Evolutionary conservation across 305 asterid species (phyloP).

Genomic region (Fraxinus paxiana): DNA sequence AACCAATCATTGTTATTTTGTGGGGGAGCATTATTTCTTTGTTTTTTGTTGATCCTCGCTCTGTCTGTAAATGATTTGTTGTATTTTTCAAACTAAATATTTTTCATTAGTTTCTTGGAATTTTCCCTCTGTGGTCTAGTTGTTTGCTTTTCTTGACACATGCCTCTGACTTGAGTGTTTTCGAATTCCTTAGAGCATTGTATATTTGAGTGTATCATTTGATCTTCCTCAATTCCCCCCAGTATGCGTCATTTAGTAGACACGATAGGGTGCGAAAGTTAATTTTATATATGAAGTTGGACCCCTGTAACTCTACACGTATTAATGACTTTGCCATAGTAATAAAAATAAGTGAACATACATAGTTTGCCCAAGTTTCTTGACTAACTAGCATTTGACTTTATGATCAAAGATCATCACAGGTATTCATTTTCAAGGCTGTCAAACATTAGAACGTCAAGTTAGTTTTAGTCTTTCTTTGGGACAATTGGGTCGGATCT

Average conservation of each 20-base stretch:
- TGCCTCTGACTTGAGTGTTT: neutral
- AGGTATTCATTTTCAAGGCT: neutral
- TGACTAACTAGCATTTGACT: neutral
- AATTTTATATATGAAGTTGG: neutral
- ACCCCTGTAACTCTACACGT: neutral
- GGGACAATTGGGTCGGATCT: neutral
- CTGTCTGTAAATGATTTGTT: neutral
- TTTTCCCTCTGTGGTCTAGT: neutral
- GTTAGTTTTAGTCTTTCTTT: neutral
- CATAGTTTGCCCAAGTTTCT: neutral
- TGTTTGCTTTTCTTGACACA: neutral
- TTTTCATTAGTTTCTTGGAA: neutral
- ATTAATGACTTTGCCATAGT: neutral
- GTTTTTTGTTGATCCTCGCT: neutral
- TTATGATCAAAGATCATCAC: neutral
- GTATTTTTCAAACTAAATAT: neutral
- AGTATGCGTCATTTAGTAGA: neutral
- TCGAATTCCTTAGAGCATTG: neutral
- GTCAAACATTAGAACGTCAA: neutral
- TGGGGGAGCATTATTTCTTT: neutral
- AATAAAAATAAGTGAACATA: neutral
- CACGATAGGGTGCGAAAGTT: neutral
- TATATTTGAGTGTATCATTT: neutral
- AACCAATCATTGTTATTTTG: neutral
- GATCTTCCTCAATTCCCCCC: neutral